phyloP scores from a whole-genome alignment of 192 early-diverging fungal genomes.

The Backusella australiensis region DNA sequence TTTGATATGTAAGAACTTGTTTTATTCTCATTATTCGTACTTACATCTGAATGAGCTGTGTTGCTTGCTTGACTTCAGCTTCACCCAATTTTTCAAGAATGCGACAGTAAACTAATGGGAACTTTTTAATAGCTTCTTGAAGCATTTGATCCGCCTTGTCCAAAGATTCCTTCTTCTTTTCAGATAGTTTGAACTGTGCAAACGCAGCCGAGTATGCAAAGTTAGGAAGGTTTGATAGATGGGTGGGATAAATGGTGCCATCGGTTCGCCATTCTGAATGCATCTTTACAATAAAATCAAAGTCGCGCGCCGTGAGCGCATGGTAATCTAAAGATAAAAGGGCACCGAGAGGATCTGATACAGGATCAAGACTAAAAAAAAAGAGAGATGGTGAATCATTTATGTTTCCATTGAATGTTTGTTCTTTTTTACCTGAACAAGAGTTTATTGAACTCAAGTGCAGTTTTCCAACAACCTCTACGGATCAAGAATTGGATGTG shows the following conservation, averaged over 20 bases:
- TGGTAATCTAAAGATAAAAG: constrained; percentile 82
- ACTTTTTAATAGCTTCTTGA: constrained; percentile 68
- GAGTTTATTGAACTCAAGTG: constrained; percentile 86
- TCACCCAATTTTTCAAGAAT: constrained; percentile 66
- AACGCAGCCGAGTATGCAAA: constrained; percentile 77
- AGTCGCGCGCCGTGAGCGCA: constrained; percentile 76
- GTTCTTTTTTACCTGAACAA: constrained; percentile 36
- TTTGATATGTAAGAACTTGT: background rate
- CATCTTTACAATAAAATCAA: constrained; percentile 53
- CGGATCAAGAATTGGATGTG: constrained; percentile 83
- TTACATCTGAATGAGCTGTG: constrained; percentile 33
- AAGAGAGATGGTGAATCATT: background rate
- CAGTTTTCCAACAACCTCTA: constrained; percentile 93
- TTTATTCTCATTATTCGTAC: background rate
- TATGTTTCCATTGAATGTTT: no score
- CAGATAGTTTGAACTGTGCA: constrained; percentile 65
- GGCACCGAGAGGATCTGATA: constrained; percentile 72
- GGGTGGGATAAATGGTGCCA: constrained; percentile 31
- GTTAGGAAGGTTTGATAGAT: constrained; percentile 55
- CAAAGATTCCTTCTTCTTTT: constrained; percentile 43
- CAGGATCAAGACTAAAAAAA: constrained; percentile 65
- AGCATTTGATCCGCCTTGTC: constrained; percentile 54
- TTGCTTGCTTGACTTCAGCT: constrained; percentile 50
- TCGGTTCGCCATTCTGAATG: constrained; percentile 16
- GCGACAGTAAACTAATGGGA: constrained; percentile 62